Evolutionary conservation across 2,329 filamentous ascomycete species (phyloP), one percentile per base, ranked within the genome.

Genomic region (Paraconiothyrium brasiliense): DNA sequence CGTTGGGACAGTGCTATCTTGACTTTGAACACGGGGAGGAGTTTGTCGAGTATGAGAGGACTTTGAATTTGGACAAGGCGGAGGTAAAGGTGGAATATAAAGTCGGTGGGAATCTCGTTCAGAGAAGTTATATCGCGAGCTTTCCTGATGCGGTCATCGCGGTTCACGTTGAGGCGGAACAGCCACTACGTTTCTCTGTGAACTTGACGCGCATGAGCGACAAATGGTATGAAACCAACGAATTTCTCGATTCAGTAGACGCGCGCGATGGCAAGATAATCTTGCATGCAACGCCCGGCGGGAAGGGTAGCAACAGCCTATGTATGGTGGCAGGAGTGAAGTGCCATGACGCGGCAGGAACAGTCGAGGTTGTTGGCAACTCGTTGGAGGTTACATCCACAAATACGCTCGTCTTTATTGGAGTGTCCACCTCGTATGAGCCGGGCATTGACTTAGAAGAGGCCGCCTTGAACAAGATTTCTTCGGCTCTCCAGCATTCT

Each of bases 221-320:
- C 58, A 64, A 78, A 13, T 80, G 81, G 54, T 81, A 76, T 66
- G 81, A 82, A 64, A 80, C 78, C 1, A 80, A 82, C 61, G 81
- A 83, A 61, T 82, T 80, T 59, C 67, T 81, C 22, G 80, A 82
- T 62, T 77, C 77, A 16, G 59, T 82, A 65, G n/a, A 69, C 61
- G 51, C 64, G 75, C 76, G 49, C 3, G 59, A 62, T 30, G 16
- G 22, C 3, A 50, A 35, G 3, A 55, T 66, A 16, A 49, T 64
- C n/a, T 44, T 66, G 2, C 54, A 66, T 20, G 64, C 64, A 34
- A 66, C 64, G 1, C 59, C 64, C 11, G 64, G 64, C 3, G 64
- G 64, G 6, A 58, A 58, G 30, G 41, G 46, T n/a, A 64, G 64
- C 37, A 66, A 66, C 24, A 56, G 57, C 6, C 34, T 66, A 13